phyloP scores from a whole-genome alignment of 2,329 filamentous ascomycete species.

The Harringtonia lauricola region DNA sequence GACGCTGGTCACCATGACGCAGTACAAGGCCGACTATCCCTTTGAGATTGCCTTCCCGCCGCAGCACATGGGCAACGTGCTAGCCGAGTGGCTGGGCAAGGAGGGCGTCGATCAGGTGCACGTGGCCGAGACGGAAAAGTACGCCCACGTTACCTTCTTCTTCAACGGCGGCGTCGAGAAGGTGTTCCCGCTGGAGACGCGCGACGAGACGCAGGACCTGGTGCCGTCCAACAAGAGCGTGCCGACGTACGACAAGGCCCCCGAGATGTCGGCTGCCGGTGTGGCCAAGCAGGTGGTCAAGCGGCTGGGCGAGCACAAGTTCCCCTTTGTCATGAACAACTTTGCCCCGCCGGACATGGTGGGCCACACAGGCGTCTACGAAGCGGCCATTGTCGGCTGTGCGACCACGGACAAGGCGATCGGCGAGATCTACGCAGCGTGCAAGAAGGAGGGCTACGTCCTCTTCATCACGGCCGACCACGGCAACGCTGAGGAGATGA shows the following conservation, averaged over 20 bases:
- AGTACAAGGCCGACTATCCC: constrained; percentile 91
- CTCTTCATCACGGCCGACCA: constrained; percentile 96
- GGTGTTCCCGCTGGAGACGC: constrained; percentile 81
- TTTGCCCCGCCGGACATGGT: constrained; percentile 99
- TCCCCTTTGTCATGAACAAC: constrained; percentile 99
- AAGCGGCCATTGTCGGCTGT: constrained; percentile 79
- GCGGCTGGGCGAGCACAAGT: constrained; percentile 72
- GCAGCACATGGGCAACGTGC: constrained; percentile 94
- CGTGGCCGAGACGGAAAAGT: constrained; percentile 97
- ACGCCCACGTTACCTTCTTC: constrained; percentile 99
- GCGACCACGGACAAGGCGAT: constrained; percentile 89
- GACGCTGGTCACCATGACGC: constrained; percentile 92
- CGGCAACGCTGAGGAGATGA: constrained; percentile 98
- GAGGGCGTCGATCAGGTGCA: constrained; percentile 88
- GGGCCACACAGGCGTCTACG: constrained; percentile 94
- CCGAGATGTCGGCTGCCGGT: constrained; percentile 87
- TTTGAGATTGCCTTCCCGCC: constrained; percentile 90
- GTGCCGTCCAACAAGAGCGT: constrained; percentile 86
- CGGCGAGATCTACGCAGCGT: constrained; percentile 81
- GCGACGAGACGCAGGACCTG: constrained; percentile 67
- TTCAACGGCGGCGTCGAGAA: constrained; percentile 99
- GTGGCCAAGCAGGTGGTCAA: constrained; percentile 87
- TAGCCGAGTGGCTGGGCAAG: constrained; percentile 91
- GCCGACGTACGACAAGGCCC: constrained; percentile 86
- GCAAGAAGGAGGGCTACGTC: constrained; percentile 85